A percentile compares a stretch with the other conserved stretches of the same genome.
These are phyloP conservation scores for Fusarium sp. DNA, from an alignment of 2,329 filamentous ascomycete genomes.

Conservation along the genomic window DNA sequence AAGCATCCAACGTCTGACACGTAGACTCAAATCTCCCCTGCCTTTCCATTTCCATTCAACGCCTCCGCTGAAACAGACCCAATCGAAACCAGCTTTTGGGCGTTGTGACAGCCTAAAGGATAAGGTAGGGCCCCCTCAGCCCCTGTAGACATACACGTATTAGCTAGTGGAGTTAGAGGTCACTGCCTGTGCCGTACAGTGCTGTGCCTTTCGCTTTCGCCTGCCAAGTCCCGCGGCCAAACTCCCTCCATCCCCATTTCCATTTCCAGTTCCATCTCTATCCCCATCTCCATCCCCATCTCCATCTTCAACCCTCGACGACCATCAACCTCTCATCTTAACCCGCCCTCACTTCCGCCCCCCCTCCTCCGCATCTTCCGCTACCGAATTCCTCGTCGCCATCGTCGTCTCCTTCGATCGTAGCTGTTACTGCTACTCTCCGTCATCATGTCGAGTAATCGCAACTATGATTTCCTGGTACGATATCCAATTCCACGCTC, in stretches of 20 bases:
- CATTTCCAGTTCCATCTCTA: constrained; percentile 22
- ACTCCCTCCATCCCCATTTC: constrained; percentile 23
- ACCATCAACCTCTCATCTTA: constrained; percentile 25
- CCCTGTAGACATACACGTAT: constrained; percentile 24
- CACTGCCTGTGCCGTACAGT: constrained; percentile 18
- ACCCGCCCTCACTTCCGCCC: constrained; percentile 12
- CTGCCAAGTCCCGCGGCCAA: constrained; percentile 34
- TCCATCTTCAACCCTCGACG: constrained; percentile 43
- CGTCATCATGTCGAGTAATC: constrained; percentile 88
- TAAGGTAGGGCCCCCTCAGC: background rate
- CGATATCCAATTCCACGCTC: constrained; percentile 54
- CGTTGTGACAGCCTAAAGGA: constrained; percentile 5
- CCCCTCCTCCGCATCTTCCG: constrained; percentile 29
- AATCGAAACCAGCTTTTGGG: constrained; percentile 1
- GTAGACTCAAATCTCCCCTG: constrained; percentile 10
- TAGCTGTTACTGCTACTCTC: constrained; percentile 39
- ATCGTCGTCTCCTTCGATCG: constrained; percentile 32
- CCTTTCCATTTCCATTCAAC: background rate
- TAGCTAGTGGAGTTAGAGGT: constrained; percentile 6
- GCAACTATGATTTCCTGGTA: constrained; percentile 99
- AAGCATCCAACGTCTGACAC: constrained; percentile 21
- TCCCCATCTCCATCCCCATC: constrained; percentile 29
- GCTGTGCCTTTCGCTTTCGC: constrained; percentile 7
- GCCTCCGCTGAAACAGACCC: constrained; percentile 22
- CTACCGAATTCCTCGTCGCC: constrained; percentile 22